Conservation (phyloP, 1,284 basidiomycete genomes). For the Cryptococcus sp. region DNA sequence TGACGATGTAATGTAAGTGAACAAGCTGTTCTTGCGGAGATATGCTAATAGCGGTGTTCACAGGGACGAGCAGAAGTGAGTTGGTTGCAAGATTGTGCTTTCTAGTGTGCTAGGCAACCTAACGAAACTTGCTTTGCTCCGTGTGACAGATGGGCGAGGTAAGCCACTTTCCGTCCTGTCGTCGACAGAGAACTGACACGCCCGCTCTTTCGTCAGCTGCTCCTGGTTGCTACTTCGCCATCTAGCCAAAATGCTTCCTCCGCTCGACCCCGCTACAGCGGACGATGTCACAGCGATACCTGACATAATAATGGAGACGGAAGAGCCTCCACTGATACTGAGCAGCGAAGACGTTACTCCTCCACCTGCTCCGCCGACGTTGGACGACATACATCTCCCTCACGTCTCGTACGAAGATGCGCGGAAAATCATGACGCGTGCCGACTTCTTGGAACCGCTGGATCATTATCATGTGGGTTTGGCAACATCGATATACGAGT, state of each 20-base stretch:
- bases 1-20: conserved; percentile 72
- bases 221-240: conserved; percentile 45
- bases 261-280: conserved; percentile 9
- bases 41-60: neutral
- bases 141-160: conserved; percentile 31
- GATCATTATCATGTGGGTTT: conserved; percentile 51
- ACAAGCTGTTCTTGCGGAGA: neutral
- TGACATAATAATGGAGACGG: too few species aligned
- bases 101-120: neutral
- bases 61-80: conserved; percentile 70
- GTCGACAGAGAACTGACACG: neutral
- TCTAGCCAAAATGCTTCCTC: conserved; percentile 30
- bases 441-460: conserved; percentile 71
- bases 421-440: conserved; percentile 71
- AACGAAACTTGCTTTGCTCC: neutral
- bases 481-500: neutral
- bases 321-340: neutral
- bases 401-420: conserved; percentile 50
- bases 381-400: conserved; percentile 38
- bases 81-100: neutral
- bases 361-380: conserved; percentile 16
- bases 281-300: too few species aligned
- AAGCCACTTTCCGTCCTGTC: neutral
- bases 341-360: conserved; percentile 21
- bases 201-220: conserved; percentile 19